Conservation (phyloP, 805 yeast species). For the Ogataea parapolymorpha region DNA sequence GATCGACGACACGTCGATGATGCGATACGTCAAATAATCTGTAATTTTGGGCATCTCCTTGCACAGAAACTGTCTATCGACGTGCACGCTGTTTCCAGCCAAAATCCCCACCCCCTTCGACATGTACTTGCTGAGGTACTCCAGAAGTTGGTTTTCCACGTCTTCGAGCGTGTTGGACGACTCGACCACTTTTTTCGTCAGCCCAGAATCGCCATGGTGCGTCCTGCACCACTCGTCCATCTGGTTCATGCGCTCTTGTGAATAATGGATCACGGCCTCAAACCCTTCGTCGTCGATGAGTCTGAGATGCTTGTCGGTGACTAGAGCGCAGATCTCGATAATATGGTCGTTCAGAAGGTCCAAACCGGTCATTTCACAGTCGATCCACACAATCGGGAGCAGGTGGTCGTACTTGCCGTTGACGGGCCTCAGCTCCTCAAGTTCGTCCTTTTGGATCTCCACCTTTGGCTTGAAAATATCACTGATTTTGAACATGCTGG, state of each 20-base stretch:
- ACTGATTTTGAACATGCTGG: conserved; percentile 6
- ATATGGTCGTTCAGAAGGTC: conserved; percentile 77
- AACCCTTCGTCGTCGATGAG: conserved; percentile 68
- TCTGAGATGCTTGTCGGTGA: conserved; percentile 81
- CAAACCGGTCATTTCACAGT: conserved; percentile 98
- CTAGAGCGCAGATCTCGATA: conserved; percentile 85
- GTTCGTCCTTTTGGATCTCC: not conserved
- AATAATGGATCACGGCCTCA: conserved; percentile 76
- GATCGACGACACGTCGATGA: conserved; percentile 85
- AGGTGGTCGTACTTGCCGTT: conserved; percentile 16
- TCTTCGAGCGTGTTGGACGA: conserved; percentile 49
- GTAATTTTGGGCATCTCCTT: conserved; percentile 76
- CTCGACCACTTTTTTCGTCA: conserved; percentile 64
- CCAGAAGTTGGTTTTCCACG: conserved; percentile 65
- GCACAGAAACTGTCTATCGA: conserved; percentile 83
- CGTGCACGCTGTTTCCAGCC: conserved; percentile 91
- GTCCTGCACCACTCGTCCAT: conserved; percentile 89
- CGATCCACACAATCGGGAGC: conserved; percentile 79
- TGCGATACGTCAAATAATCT: conserved; percentile 64
- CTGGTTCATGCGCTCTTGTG: conserved; percentile 52
- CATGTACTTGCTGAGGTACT: conserved; percentile 55
- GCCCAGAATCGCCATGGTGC: conserved; percentile 77
- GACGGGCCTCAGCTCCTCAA: conserved; percentile 1
- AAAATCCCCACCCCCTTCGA: conserved; percentile 61
- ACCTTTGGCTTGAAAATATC: conserved; percentile 1